Base-by-base conservation (phyloP, 1,284 basidiomycete species). In the Sporisorium iseilematis-ciliati region DNA sequence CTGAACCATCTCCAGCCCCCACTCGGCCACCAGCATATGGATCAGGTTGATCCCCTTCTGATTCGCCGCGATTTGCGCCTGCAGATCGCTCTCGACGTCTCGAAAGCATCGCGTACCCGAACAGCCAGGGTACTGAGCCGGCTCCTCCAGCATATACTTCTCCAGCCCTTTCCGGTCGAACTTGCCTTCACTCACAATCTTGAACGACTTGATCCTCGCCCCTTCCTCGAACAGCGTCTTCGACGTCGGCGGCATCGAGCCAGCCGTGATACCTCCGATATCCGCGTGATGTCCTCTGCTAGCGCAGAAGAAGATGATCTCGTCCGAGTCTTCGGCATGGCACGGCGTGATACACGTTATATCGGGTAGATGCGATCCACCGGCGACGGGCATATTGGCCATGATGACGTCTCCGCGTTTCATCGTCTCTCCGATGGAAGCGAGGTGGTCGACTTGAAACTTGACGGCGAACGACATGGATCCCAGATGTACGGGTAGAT, bases 51-150 rank as follows among this genome's bases (percentile, higher is more conserved):
- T 91, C 16, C 94, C 95, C 87, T 97, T 97, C 86, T 96, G 91
- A 84, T 97, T 97, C 18, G 96, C 95, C 0, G 95, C 93, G 66
- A 98, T 92, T 91, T 97, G 95, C 57, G 95, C 95, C 85, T 95
- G 94, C 65, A 97, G 85, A 85, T 97, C 95, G 76, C 92, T 92
- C 87, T 95, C 93, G 16, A 96, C 92, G 82, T 97, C 94, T 56
- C 91, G 87, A 62, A 96, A 79, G 69, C 85, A 86, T 3, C 87
- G 73, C 0, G 80, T 82, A 14, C 86, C 86, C 0, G 82, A 85
- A 70, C 86, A 86, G 14, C 85, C 85, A 1, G 84, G 82, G 83
- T 94, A 95, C 84, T 90, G 88, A 5, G 91, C 92, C 0, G 95
- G 95, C 71, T 91, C 91, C n/a, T 93, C 91, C 57, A 95, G 87